Conservation (phyloP, 2,329 filamentous ascomycete species). For the Tolypocladium tundrense region DNA sequence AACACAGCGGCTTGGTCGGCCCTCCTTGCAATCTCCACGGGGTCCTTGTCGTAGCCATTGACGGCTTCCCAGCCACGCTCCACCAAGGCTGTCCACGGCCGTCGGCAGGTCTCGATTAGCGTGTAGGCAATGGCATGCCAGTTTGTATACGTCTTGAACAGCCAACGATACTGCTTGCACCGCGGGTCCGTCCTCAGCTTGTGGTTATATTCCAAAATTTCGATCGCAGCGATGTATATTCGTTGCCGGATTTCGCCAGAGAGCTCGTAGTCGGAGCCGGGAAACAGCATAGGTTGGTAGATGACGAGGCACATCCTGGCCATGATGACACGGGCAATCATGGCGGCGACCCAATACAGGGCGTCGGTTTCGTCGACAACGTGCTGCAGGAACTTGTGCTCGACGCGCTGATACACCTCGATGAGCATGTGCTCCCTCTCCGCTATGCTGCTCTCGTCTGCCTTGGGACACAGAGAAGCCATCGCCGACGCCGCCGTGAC, state of each 20-base stretch:
- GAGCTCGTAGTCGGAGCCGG: conserved; percentile 43
- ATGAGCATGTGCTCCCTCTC: conserved; percentile 37
- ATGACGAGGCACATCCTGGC: conserved; percentile 70
- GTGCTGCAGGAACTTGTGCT: conserved; percentile 43
- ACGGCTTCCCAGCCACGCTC: conserved; percentile 41
- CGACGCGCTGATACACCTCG: conserved; percentile 40
- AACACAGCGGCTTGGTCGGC: conserved; percentile 38
- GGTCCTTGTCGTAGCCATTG: conserved; percentile 26
- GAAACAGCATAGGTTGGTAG: conserved; percentile 61
- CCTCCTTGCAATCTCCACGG: conserved; percentile 32
- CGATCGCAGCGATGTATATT: conserved; percentile 61
- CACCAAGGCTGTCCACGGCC: conserved; percentile 37
- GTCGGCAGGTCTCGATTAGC: conserved; percentile 33
- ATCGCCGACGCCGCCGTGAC: conserved; percentile 22
- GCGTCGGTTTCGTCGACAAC: conserved; percentile 37
- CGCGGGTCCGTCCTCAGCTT: conserved; percentile 51
- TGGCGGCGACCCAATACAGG: conserved; percentile 58
- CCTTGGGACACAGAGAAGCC: conserved; percentile 17
- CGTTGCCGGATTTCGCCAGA: conserved; percentile 55
- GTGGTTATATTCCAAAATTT: conserved; percentile 61
- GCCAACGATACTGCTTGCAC: conserved; percentile 36
- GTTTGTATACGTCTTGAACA: conserved; percentile 40
- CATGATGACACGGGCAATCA: conserved; percentile 60
- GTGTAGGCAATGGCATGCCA: conserved; percentile 42
- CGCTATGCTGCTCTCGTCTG: conserved; percentile 17